Evolutionary conservation across 2,329 filamentous ascomycete species (phyloP), one percentile per base, ranked within the genome.

Genomic region (Penicillium brasilianum): DNA sequence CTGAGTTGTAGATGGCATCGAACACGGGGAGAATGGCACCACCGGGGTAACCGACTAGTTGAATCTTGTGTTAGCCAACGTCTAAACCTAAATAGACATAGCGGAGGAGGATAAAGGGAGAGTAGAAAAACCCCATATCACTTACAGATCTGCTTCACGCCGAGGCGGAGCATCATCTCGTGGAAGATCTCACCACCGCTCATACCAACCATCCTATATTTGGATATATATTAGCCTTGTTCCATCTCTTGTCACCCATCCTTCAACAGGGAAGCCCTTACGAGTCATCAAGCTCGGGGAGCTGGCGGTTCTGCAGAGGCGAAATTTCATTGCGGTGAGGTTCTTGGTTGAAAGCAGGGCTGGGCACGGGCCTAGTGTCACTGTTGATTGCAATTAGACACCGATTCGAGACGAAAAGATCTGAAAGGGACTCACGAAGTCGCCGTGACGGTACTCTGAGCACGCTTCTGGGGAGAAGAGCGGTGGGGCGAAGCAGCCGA

Each of bases 1-100:
- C 88, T 60, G 94, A 98, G 83, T 97, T 97, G 86, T 96, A 96
- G 76, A 99, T 98, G 74, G 95, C 95, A 78, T 99, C 95, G 82
- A 97, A 98, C 46, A 98, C 94, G 71, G 95, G 95, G 37, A 98
- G 88, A 80, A 98, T 98, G 68, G 95, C 93, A 76, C 95, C 94
- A 72, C 94, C 94, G 68, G 94, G 92, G 81, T 98, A 98, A 64
- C 90, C 90, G 74, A 93, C 89, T 91, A 65, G 62, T 41, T 39
- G 11, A n/a, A 20, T 58, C 8, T 60, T 25, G 44, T 34, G 51
- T 68, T 18, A 63, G 58, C 16, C 52, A 54, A 39, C 3, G 37
- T 8, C 18, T 25, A 46, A 55, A 34, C 32, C 36, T 39, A 48
- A 37, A 48, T 13, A 48, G 18, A 18, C 25, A 11, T 43, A 18